Evolutionary conservation across 2,329 filamentous ascomycete genomes (phyloP).

Genomic region (Venturia pyrina): DNA sequence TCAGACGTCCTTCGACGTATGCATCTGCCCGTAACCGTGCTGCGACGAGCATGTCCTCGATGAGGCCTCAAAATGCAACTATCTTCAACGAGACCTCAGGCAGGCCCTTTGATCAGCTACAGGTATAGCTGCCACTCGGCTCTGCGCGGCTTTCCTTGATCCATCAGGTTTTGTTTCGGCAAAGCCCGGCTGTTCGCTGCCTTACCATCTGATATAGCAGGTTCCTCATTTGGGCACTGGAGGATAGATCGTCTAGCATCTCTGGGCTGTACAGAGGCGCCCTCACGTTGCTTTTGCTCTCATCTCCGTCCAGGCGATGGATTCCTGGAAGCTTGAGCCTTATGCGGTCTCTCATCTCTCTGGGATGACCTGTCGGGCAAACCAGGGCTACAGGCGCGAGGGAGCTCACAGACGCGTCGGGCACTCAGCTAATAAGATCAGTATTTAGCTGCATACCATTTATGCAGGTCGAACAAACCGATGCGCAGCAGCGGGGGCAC

Average conservation of each 20-base stretch:
- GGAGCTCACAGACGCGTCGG: constrained; percentile 8
- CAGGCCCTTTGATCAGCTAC: background rate
- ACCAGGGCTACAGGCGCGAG: background rate
- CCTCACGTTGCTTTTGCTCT: background rate
- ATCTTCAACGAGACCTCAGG: background rate
- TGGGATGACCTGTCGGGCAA: background rate
- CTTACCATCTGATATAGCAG: background rate
- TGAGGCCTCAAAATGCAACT: background rate
- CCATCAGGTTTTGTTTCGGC: constrained; percentile 2
- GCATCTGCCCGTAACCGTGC: constrained; percentile 5
- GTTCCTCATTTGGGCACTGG: background rate
- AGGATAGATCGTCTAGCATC: background rate
- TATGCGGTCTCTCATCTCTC: constrained; percentile 4
- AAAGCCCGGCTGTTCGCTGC: background rate
- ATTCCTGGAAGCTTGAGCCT: background rate
- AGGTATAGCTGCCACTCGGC: background rate
- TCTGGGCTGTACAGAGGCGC: background rate
- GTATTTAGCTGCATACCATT: constrained; percentile 7
- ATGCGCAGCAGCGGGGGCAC: constrained; percentile 6
- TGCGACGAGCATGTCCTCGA: background rate
- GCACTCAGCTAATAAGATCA: background rate
- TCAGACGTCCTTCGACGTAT: background rate
- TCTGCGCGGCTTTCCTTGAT: background rate
- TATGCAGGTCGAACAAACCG: constrained; percentile 8
- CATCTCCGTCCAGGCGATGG: constrained; percentile 1